Conservation (phyloP, 2,329 filamentous ascomycete genomes). For the Bipolaris victoriae region DNA sequence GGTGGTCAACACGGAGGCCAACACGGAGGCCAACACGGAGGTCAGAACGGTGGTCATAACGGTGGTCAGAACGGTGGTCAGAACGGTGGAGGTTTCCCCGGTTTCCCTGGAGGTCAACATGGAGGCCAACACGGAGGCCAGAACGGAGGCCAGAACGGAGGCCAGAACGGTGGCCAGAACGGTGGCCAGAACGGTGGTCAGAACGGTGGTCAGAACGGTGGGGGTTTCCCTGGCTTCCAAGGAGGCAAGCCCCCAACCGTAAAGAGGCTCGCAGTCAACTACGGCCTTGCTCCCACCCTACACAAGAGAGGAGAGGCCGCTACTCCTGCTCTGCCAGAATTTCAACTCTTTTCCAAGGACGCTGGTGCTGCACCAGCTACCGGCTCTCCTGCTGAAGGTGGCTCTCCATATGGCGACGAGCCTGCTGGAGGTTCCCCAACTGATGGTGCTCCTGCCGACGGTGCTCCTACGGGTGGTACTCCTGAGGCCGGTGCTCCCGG, state of each 20-base stretch:
- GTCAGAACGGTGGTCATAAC: neutral
- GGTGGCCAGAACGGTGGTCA: neutral
- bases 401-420: too few relatives aligned
- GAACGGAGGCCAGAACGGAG: neutral
- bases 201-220: neutral
- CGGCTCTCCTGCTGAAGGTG: too few relatives aligned
- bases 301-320: slow-evolving; percentile 12
- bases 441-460: too few relatives aligned
- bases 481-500: neutral
- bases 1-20: neutral
- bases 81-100: slow-evolving; percentile 3
- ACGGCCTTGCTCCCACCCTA: slow-evolving; percentile 19
- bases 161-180: neutral
- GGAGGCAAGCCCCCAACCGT: neutral
- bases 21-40: neutral
- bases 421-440: too few relatives aligned
- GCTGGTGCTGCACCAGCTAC: too few relatives aligned
- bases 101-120: neutral
- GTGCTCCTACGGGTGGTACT: neutral
- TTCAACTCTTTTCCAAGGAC: neutral
- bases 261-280: slow-evolving; percentile 21
- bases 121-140: neutral
- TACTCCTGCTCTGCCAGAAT: slow-evolving; percentile 16
- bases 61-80: neutral
- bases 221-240: neutral